These are phyloP conservation scores for Lolium perenne DNA, from an alignment of 176 grass and related monocot genomes.

Conservation along the genomic window DNA sequence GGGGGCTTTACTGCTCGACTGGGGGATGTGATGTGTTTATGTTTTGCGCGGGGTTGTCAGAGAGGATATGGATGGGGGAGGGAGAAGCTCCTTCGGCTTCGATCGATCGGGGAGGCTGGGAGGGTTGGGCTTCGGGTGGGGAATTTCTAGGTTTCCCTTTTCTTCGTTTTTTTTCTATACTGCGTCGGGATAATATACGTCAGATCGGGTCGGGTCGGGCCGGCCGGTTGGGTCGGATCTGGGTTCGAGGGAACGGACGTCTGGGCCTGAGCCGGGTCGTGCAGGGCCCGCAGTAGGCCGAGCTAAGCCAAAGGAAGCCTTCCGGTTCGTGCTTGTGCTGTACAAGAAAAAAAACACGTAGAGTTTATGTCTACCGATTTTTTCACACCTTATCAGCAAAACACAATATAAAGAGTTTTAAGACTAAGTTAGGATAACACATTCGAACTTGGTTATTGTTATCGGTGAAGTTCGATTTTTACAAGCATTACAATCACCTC, in stretches of 20 bases:
- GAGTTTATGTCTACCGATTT: too few species aligned
- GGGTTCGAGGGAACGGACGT: neutral
- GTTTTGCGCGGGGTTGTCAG: conserved; percentile 42
- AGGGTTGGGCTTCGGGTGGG: conserved; percentile 22
- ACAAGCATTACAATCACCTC: too few species aligned
- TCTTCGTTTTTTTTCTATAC: neutral
- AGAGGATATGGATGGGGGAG: neutral
- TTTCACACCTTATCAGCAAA: too few species aligned
- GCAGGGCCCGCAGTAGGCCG: neutral
- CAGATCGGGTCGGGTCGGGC: neutral
- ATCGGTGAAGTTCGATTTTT: too few species aligned
- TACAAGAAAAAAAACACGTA: too few species aligned
- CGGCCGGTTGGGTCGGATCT: neutral
- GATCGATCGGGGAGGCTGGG: conserved; percentile 38
- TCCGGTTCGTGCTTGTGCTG: too few species aligned
- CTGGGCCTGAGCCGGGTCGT: neutral
- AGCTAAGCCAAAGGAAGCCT: too few species aligned
- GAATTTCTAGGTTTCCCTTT: conserved; percentile 32
- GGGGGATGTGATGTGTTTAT: conserved; percentile 10
- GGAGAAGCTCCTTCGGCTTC: conserved; percentile 41
- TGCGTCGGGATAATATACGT: neutral
- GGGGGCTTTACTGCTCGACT: too few species aligned
- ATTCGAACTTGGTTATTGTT: too few species aligned
- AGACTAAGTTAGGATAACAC: too few species aligned
- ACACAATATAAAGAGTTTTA: too few species aligned